A percentile compares a stretch with the other conserved stretches of the same genome.
These are phyloP conservation scores for Porogramme epimiltina DNA, from an alignment of 1,284 basidiomycete genomes.

Conservation along the genomic window DNA sequence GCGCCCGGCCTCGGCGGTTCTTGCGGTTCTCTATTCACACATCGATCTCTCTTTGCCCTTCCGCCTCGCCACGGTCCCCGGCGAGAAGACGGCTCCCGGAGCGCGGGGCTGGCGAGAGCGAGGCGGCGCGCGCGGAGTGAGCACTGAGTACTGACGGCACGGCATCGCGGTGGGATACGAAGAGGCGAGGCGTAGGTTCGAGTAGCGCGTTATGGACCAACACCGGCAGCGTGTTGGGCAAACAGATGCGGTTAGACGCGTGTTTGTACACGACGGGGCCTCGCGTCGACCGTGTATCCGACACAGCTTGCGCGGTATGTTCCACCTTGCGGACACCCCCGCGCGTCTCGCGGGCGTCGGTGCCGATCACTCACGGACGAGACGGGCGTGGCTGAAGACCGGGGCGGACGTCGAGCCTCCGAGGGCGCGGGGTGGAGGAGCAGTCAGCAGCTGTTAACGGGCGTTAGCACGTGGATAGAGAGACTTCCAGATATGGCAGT, in stretches of 20 bases:
- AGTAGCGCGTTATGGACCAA: neutral
- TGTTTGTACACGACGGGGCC: conserved; percentile 18
- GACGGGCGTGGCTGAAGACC: too few relatives aligned
- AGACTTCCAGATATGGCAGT: conserved; percentile 4
- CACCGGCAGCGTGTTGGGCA: neutral
- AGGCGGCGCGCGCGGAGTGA: too few relatives aligned
- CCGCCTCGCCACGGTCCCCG: neutral
- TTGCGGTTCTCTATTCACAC: conserved; percentile 16
- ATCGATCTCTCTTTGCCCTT: conserved; percentile 12
- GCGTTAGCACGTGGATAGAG: conserved; percentile 3
- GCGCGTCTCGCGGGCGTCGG: too few relatives aligned
- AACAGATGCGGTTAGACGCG: conserved; percentile 1
- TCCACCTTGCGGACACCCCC: too few relatives aligned
- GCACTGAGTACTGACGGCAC: neutral
- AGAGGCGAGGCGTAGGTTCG: neutral
- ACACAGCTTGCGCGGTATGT: too few relatives aligned
- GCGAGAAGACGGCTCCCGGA: conserved; percentile 1
- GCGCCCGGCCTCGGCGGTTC: neutral
- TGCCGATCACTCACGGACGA: too few relatives aligned
- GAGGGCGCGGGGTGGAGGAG: too few relatives aligned
- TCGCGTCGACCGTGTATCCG: conserved; percentile 2
- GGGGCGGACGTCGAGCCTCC: too few relatives aligned
- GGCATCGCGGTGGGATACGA: neutral
- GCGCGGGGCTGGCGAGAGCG: conserved; percentile 4
- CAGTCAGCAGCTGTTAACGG: too few relatives aligned